phyloP scores from a whole-genome alignment of 179 eudicot genomes.

The Silene noctiflora region DNA sequence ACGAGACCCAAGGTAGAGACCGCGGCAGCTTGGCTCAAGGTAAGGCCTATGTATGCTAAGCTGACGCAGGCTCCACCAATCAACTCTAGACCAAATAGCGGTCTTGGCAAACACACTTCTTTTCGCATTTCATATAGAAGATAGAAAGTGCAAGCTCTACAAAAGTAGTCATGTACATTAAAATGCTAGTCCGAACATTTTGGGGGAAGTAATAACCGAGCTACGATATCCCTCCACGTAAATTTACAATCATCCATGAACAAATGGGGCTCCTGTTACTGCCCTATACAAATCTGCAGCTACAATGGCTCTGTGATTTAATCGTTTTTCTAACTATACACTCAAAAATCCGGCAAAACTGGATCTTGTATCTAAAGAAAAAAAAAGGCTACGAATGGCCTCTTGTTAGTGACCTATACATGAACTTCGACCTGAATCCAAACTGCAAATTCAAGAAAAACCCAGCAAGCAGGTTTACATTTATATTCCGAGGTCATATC shows the following conservation, averaged over 20 bases:
- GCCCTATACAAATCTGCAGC: conserved; percentile 32
- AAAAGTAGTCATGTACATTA: neutral
- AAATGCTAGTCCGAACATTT: neutral
- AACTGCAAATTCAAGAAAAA: neutral
- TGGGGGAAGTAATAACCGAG: neutral
- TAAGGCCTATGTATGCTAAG: no score
- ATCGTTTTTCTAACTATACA: conserved; percentile 29
- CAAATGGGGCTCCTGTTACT: conserved; percentile 13
- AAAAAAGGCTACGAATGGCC: neutral
- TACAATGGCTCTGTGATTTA: conserved; percentile 17
- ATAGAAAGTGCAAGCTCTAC: no score
- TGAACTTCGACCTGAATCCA: neutral
- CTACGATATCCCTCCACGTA: conserved; percentile 1
- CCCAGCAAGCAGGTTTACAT: neutral
- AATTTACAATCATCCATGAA: conserved; percentile 19
- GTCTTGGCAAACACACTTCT: no score
- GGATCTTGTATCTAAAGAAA: neutral
- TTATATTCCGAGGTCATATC: neutral
- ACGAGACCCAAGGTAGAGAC: no score
- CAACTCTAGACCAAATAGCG: no score
- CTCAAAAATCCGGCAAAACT: conserved; percentile 23
- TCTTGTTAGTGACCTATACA: no score
- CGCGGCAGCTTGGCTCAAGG: no score
- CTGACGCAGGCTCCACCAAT: no score
- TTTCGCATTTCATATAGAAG: no score